Percentiles rank a stretch among this genome's conserved stretches.
Conservation (phyloP, 345 rosid species). For the Microthlaspi erraticum region DNA sequence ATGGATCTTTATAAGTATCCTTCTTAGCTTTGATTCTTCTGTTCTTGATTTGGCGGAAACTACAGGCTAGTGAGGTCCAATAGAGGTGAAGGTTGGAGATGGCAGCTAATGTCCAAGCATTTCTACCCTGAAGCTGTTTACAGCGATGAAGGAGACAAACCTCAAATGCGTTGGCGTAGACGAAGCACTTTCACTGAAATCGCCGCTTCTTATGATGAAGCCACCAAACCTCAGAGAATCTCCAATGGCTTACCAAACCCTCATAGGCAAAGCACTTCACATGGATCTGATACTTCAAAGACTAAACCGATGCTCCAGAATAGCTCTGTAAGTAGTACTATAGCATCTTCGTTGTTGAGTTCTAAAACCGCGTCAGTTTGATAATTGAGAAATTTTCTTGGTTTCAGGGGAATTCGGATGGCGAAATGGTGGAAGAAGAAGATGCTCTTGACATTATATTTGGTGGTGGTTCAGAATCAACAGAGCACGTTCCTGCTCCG, state of each 20-base stretch:
- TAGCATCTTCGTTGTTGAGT: constrained; percentile 7
- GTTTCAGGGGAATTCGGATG: constrained; percentile 31
- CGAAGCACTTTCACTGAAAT: constrained; percentile 61
- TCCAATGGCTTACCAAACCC: constrained; percentile 25
- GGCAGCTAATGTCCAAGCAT: constrained; percentile 60
- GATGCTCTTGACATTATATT: constrained; percentile 41
- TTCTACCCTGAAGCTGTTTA: constrained; percentile 82
- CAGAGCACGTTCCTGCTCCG: constrained; percentile 26
- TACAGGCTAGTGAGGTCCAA: constrained; percentile 63
- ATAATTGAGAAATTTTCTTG: constrained; percentile 3
- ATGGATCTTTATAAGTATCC: background rate
- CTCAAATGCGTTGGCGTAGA: constrained; percentile 72
- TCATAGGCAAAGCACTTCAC: constrained; percentile 14
- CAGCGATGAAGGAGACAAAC: constrained; percentile 65
- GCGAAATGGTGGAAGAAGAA: constrained; percentile 38
- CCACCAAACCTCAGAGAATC: constrained; percentile 31
- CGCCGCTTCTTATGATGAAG: constrained; percentile 32
- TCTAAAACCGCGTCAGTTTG: constrained; percentile 20
- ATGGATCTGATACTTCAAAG: constrained; percentile 35
- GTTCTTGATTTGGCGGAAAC: constrained; percentile 30
- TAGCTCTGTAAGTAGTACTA: constrained; percentile 40
- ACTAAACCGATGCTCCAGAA: constrained; percentile 18
- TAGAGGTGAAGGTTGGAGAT: constrained; percentile 57
- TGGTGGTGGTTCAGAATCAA: constrained; percentile 41
- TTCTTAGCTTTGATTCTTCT: constrained; percentile 13